Percentiles rank a stretch among this genome's conserved stretches.
phyloP scores from a whole-genome alignment of 2,329 filamentous ascomycete genomes.

The Leptographium flavum region DNA sequence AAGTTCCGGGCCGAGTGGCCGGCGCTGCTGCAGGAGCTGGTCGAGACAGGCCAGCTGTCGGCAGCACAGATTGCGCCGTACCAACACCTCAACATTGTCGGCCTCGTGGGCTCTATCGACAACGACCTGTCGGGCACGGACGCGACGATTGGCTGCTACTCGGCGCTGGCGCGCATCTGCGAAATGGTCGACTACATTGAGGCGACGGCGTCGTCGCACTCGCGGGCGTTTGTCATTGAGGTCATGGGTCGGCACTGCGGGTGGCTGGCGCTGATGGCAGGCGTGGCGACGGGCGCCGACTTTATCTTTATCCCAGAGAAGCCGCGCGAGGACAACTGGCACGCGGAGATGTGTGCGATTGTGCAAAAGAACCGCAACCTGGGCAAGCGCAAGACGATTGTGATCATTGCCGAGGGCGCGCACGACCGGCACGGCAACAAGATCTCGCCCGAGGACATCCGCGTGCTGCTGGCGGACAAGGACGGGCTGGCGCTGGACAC shows the following conservation, averaged over 20 bases:
- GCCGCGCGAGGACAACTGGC: constrained; percentile 77
- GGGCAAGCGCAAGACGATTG: constrained; percentile 94
- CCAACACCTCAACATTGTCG: constrained; percentile 86
- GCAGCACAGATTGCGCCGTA: constrained; percentile 60
- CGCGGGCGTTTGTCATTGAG: constrained; percentile 91
- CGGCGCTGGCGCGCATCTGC: constrained; percentile 82
- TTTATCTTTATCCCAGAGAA: constrained; percentile 96
- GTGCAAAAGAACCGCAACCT: constrained; percentile 56
- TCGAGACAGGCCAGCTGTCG: constrained; percentile 57
- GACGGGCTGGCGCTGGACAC: constrained; percentile 71
- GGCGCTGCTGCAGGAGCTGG: constrained; percentile 70
- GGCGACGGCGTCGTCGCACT: constrained; percentile 86
- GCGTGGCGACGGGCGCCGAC: constrained; percentile 87
- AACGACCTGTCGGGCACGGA: constrained; percentile 97
- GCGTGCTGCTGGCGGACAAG: constrained; percentile 69
- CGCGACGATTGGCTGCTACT: constrained; percentile 94
- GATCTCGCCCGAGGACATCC: constrained; percentile 70
- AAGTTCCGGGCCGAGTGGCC: constrained; percentile 89
- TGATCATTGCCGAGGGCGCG: constrained; percentile 93
- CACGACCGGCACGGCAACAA: constrained; percentile 72
- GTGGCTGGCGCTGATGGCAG: constrained; percentile 92
- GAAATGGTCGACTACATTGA: constrained; percentile 95
- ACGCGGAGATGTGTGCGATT: constrained; percentile 70
- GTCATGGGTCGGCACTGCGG: constrained; percentile 98
- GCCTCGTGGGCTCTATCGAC: constrained; percentile 92